Conservation (phyloP, 2,329 filamentous ascomycete genomes). For the Talaromyces pinophilus region DNA sequence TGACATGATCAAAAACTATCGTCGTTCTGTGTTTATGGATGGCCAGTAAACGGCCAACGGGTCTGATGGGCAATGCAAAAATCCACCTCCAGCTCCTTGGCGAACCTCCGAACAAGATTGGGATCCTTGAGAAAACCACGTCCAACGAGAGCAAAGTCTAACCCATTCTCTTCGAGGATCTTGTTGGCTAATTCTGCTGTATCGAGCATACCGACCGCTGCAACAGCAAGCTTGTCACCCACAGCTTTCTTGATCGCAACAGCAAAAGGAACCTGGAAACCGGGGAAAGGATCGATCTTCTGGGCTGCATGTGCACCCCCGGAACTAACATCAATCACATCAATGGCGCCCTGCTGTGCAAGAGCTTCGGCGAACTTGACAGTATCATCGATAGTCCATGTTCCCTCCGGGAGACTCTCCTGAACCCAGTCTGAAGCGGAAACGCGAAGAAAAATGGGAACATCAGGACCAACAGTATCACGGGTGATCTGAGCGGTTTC, state of each 20-base stretch:
- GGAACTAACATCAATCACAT: slow-evolving; percentile 79
- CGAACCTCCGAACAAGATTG: slow-evolving; percentile 67
- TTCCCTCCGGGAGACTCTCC: slow-evolving; percentile 53
- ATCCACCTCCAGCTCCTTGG: slow-evolving; percentile 33
- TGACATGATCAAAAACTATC: not conserved
- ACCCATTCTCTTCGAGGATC: slow-evolving; percentile 52
- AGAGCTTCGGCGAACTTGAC: slow-evolving; percentile 66
- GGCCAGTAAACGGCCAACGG: slow-evolving; percentile 33
- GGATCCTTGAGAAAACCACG: slow-evolving; percentile 81
- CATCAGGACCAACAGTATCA: not conserved
- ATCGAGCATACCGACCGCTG: slow-evolving; percentile 73
- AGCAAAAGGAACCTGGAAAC: slow-evolving; percentile 74
- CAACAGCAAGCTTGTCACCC: slow-evolving; percentile 70
- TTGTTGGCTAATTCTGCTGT: slow-evolving; percentile 68
- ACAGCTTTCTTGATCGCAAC: slow-evolving; percentile 70
- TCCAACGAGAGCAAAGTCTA: slow-evolving; percentile 74
- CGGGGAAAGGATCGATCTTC: slow-evolving; percentile 53
- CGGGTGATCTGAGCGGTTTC: slow-evolving; percentile 60
- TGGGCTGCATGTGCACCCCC: slow-evolving; percentile 65
- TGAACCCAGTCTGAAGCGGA: slow-evolving; percentile 75
- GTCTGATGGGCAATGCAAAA: slow-evolving; percentile 35
- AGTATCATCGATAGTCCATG: slow-evolving; percentile 69
- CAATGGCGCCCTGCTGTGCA: slow-evolving; percentile 67
- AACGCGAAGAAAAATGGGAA: slow-evolving; percentile 69
- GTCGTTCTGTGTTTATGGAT: not conserved